Conservation (phyloP, 2,329 filamentous ascomycete species). For the Sordariomycetes sp. region DNA sequence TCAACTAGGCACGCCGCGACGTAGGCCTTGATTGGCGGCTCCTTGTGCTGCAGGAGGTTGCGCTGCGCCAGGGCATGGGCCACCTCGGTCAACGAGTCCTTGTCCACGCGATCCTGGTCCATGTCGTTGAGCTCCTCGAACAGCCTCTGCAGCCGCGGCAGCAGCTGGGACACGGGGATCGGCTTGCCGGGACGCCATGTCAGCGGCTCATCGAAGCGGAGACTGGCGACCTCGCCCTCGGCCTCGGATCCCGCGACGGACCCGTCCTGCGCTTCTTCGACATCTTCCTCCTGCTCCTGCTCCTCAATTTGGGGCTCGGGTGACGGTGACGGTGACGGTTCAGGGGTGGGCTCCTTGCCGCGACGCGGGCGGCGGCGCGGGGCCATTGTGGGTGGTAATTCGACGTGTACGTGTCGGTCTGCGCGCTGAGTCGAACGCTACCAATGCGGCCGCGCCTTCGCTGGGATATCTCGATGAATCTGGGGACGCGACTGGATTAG, state of each 20-base stretch:
- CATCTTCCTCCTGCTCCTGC: slow-evolving; percentile 3
- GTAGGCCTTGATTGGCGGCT: slow-evolving; percentile 85
- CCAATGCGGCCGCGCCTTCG: not conserved
- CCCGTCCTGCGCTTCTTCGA: slow-evolving; percentile 7
- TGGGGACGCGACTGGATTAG: not conserved
- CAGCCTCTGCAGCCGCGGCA: slow-evolving; percentile 70
- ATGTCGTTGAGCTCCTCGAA: slow-evolving; percentile 74
- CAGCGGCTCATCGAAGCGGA: slow-evolving; percentile 77
- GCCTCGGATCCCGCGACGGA: not conserved
- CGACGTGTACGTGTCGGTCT: not conserved
- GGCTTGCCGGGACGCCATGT: slow-evolving; percentile 88
- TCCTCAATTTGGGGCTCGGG: slow-evolving; percentile 6
- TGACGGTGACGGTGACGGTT: not conserved
- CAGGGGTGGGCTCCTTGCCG: slow-evolving; percentile 62
- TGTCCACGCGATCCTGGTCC: slow-evolving; percentile 77
- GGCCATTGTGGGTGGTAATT: slow-evolving; percentile 25
- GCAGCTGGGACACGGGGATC: slow-evolving; percentile 72
- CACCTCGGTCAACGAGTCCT: slow-evolving; percentile 72
- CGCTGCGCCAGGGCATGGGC: slow-evolving; percentile 76
- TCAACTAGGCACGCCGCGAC: slow-evolving; percentile 85
- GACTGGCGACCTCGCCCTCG: slow-evolving; percentile 21
- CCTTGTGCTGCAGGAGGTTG: slow-evolving; percentile 81
- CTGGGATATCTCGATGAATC: not conserved
- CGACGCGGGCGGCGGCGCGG: slow-evolving; percentile 66
- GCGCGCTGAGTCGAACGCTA: not conserved